Conservation (phyloP, 2,329 filamentous ascomycete species). For the Magnaporthiopsis rhizophila region DNA sequence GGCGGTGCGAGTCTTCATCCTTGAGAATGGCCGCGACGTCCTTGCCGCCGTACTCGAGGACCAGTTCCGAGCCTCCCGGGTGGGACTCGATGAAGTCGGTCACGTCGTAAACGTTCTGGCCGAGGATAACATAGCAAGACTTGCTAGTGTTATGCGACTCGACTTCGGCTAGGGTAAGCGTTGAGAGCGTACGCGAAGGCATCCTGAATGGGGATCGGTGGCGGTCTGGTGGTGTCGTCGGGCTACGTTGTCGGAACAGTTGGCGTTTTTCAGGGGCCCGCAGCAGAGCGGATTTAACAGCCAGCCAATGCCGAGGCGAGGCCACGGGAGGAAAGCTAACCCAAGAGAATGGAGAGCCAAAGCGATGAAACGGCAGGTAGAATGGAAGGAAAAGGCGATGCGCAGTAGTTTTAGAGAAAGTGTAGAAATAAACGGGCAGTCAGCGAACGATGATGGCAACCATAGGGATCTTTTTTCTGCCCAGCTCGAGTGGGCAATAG, state of each 20-base stretch:
- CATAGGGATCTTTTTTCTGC: background rate
- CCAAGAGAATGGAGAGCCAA: background rate
- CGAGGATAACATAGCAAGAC: constrained; percentile 90
- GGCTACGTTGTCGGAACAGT: no score
- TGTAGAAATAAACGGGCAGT: background rate
- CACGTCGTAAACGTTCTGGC: constrained; percentile 87
- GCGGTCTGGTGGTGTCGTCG: background rate
- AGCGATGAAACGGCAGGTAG: background rate
- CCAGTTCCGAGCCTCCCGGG: constrained; percentile 80
- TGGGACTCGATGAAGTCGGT: constrained; percentile 87
- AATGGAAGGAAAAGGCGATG: background rate
- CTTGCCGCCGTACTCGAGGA: constrained; percentile 83
- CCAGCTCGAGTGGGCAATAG: background rate
- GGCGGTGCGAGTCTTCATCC: constrained; percentile 73
- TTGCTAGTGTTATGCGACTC: constrained; percentile 68
- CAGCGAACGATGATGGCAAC: background rate
- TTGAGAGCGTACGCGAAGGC: constrained; percentile 76
- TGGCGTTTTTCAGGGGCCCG: background rate
- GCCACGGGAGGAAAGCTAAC: no score
- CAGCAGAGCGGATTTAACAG: background rate
- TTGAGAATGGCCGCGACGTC: constrained; percentile 77
- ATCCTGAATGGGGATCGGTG: constrained; percentile 35
- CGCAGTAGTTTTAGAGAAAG: background rate
- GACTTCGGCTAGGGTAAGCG: constrained; percentile 73
- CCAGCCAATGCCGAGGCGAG: background rate